phyloP scores from a whole-genome alignment of 805 yeast species.

The Tetrapisispora fleetii region DNA sequence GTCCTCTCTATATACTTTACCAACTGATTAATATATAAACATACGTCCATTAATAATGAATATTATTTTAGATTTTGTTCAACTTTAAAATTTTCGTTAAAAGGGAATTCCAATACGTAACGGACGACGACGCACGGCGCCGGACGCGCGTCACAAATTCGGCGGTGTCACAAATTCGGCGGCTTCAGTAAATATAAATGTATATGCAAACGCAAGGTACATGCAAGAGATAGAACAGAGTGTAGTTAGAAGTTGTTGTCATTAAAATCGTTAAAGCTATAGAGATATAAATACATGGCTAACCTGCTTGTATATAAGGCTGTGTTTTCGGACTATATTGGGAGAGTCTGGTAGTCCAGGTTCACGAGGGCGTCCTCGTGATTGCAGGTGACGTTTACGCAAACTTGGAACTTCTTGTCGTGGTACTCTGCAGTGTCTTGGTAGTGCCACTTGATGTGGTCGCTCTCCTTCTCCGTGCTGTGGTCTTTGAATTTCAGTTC shows the following conservation, averaged over 20 bases:
- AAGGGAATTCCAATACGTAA: neutral
- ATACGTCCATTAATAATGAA: neutral
- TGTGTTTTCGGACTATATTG: slow-evolving; percentile 14
- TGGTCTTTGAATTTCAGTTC: slow-evolving; percentile 43
- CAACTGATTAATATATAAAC: too few relatives aligned
- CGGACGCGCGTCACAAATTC: neutral
- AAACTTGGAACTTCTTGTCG: slow-evolving; percentile 54
- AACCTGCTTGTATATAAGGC: neutral
- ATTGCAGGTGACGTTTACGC: slow-evolving; percentile 54
- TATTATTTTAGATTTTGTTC: neutral
- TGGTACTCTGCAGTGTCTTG: slow-evolving; percentile 50
- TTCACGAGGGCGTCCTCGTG: slow-evolving; percentile 58
- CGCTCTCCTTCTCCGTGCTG: slow-evolving; percentile 38
- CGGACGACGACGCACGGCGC: neutral
- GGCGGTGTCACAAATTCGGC: neutral
- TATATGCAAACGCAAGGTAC: too few relatives aligned
- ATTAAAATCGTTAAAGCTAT: neutral
- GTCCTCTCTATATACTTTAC: too few relatives aligned
- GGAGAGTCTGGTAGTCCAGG: slow-evolving; percentile 54
- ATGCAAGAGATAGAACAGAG: too few relatives aligned
- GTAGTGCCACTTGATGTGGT: slow-evolving; percentile 53
- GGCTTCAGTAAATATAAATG: neutral
- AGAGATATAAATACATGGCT: neutral
- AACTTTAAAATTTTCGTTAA: neutral
- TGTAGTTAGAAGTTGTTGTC: too few relatives aligned